A percentile compares a stretch with the other conserved stretches of the same genome.
phyloP scores from a whole-genome alignment of 2,329 filamentous ascomycete genomes.

The Cladosporium sp. region DNA sequence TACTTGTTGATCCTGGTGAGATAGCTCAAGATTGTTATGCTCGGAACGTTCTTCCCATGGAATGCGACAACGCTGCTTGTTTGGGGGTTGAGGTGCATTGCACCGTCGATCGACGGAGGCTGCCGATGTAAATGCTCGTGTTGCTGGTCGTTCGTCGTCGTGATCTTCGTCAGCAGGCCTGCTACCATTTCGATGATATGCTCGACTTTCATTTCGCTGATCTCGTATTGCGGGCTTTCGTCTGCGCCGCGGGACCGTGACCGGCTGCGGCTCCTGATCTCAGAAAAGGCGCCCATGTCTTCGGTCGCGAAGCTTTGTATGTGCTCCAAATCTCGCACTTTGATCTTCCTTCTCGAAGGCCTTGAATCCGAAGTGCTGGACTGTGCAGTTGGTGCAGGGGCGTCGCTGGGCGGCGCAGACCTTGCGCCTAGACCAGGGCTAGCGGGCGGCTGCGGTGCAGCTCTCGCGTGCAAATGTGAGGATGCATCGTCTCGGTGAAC shows the following conservation, averaged over 20 bases:
- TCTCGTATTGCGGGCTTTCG: slow-evolving; percentile 70
- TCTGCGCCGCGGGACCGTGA: slow-evolving; percentile 40
- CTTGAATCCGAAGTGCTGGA: slow-evolving; percentile 34
- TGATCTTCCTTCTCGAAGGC: slow-evolving; percentile 53
- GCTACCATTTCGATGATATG: slow-evolving; percentile 99
- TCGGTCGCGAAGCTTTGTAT: slow-evolving; percentile 82
- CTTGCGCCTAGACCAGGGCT: slow-evolving; percentile 9
- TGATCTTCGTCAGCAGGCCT: slow-evolving; percentile 92
- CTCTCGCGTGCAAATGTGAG: not conserved
- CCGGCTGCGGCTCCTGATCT: slow-evolving; percentile 34
- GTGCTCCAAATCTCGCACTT: slow-evolving; percentile 81
- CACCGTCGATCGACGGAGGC: slow-evolving; percentile 53
- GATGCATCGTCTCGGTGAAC: slow-evolving; percentile 2
- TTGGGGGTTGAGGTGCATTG: slow-evolving; percentile 54
- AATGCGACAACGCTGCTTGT: slow-evolving; percentile 81
- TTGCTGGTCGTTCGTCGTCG: slow-evolving; percentile 88
- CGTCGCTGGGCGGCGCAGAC: slow-evolving; percentile 21
- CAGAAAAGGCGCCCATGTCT: slow-evolving; percentile 57
- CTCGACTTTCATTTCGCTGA: slow-evolving; percentile 92
- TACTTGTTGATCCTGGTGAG: slow-evolving; percentile 96
- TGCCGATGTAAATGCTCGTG: slow-evolving; percentile 83
- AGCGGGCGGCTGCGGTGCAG: not conserved
- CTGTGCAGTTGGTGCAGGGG: slow-evolving; percentile 23
- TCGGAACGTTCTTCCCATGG: slow-evolving; percentile 95
- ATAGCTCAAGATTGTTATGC: slow-evolving; percentile 94